A percentile compares a stretch with the other conserved stretches of the same genome.
Conservation (phyloP, 352 stramenopile species). For the Ophiocytium majus region DNA sequence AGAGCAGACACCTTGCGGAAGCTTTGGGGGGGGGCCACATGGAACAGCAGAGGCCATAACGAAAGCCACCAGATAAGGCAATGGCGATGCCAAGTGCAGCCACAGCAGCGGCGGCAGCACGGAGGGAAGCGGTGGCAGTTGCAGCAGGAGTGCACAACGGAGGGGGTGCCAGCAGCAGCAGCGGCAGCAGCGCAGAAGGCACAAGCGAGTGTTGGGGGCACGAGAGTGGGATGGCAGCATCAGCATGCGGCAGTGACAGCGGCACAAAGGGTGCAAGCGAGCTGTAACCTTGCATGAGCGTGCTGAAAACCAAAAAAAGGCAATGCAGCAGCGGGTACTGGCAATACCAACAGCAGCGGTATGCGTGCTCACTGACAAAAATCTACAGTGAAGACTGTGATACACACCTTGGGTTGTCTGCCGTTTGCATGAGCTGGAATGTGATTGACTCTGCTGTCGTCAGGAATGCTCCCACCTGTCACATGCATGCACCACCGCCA, state of each 20-base stretch:
- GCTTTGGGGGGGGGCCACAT: background rate
- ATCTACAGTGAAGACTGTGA: background rate
- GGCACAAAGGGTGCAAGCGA: background rate
- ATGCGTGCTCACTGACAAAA: background rate
- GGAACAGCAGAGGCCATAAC: background rate
- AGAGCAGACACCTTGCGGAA: conserved; percentile 16
- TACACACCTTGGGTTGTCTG: conserved; percentile 68
- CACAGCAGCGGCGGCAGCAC: background rate
- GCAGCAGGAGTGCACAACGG: background rate
- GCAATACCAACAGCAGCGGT: background rate
- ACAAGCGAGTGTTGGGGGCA: too few relatives aligned
- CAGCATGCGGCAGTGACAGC: background rate
- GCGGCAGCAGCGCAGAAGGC: background rate
- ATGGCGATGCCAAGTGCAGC: background rate
- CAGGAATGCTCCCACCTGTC: conserved; percentile 81
- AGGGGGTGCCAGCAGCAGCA: background rate
- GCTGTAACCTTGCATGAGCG: background rate
- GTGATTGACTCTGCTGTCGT: conserved; percentile 88
- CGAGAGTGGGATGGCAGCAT: too few relatives aligned
- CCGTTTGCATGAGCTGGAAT: conserved; percentile 87
- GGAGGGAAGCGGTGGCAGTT: background rate
- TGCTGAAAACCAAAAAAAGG: background rate
- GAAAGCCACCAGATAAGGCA: background rate
- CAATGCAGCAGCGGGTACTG: background rate
- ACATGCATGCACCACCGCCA: background rate